Evolutionary conservation across 495 filamentous ascomycete genomes (phyloP), one percentile per base, ranked within the genome.

Genomic region (Corynascus novoguineensis): DNA sequence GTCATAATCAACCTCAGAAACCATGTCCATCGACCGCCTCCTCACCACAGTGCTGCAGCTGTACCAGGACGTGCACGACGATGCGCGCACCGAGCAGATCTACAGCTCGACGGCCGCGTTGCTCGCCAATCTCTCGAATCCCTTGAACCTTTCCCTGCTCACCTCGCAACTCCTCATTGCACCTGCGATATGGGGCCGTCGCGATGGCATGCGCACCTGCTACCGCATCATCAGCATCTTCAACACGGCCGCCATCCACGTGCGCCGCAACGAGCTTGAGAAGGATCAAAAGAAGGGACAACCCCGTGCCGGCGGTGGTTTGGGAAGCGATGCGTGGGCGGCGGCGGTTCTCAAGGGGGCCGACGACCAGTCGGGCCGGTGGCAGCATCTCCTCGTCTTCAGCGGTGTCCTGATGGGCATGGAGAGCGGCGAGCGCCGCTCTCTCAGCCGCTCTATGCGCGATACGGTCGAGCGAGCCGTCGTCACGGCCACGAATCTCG

Each of bases 81-180:
- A 73, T 48, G 65, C 67, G 34, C 71, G 74, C 52, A 80, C 75
- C 38, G 68, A 75, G 57, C 74, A 74, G 63, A 81, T 98, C 54
- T 84, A 93, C 59, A 83, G 81, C 46, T 92, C 87, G 35, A 89
- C 92, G 15, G 84, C 87, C 27, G 85, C 87, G 25, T 83, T 98
- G 27, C 77, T 98, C 24, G 86, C 89, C 21, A 82, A 85, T 31
- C 83, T 98, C 37, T 84, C 83, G 32, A 98, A 98, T 62, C 93
- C 92, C 11, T 78, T 96, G 32, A 98, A 98, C 63, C 70, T 96
- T 61, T 89, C 87, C 9, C 81, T 98, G 4, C 83, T 98, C 47
- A 88, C 91, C 1, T 90, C 89, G n/a, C 91, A 96, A 57, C 78
- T 97, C 34, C 82, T 98, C 22, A 83, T 82, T 10, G 86, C 92